Evolutionary conservation across 495 filamentous ascomycete genomes (phyloP).

Genomic region (Aspergillus kassunensis): DNA sequence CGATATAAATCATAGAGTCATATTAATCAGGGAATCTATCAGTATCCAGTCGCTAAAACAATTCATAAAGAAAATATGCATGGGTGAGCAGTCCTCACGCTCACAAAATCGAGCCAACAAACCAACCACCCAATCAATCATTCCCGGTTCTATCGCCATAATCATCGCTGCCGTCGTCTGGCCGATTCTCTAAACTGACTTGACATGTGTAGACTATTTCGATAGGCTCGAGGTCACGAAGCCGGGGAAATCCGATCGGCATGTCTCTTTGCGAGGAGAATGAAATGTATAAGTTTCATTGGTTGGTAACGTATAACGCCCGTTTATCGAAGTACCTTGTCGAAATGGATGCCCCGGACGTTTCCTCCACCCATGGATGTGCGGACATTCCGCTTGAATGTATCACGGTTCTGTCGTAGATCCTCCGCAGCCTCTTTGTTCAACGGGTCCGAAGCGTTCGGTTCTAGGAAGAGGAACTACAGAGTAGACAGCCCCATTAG

Average conservation of each 20-base stretch:
- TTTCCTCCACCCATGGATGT: constrained; percentile 73
- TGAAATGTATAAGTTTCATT: no score
- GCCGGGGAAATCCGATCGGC: no score
- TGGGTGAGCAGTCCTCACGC: background rate
- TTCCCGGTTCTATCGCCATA: no score
- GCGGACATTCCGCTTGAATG: constrained; percentile 88
- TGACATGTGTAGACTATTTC: no score
- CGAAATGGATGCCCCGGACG: constrained; percentile 69
- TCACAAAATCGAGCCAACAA: background rate
- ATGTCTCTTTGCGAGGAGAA: no score
- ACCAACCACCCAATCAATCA: no score
- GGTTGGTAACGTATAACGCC: no score
- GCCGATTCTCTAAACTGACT: no score
- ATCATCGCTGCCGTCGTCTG: no score
- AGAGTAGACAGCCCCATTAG: background rate
- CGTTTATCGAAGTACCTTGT: constrained; percentile 56
- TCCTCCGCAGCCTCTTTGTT: constrained; percentile 98
- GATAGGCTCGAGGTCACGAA: no score
- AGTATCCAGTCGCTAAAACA: constrained; percentile 28
- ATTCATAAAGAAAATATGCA: constrained; percentile 17
- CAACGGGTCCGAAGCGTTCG: constrained; percentile 92
- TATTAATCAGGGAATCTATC: constrained; percentile 25
- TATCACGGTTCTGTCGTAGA: constrained; percentile 74
- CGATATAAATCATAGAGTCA: constrained; percentile 10
- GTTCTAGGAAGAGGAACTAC: constrained; percentile 95